Base-by-base conservation (phyloP, 139 green algal genomes). In the Auxenochlorella pyrenoidosa region DNA sequence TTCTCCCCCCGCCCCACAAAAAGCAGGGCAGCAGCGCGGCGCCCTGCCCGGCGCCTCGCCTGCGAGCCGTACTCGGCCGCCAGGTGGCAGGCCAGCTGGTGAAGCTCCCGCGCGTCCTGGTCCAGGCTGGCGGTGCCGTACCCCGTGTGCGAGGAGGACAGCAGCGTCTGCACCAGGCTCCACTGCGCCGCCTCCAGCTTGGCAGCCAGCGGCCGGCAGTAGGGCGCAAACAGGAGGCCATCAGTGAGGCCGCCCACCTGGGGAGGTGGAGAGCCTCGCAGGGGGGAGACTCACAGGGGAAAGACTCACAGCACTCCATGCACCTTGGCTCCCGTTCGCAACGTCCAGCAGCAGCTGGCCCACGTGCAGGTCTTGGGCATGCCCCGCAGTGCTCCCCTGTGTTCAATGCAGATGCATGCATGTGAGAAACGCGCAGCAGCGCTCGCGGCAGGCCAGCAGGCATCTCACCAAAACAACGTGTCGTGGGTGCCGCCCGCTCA, bases 81-180 rank as follows among this genome's bases (percentile, higher is more conserved):
- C 51, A 90, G 65, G 66, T 70, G 38, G 0, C 68, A 6, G n/a
- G 76, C 68, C 36, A 97, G 92, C 60, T 87, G n/a, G 24, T 82
- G 72, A 32, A 97, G 70, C 66, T 97, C 95, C 2, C 85, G 83
- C 5, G 93, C 94, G 89, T 98, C 95, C 1, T 92, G 75, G 77
- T 96, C 91, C 65, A 98, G 59, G 44, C 78, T 91, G 5, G 73
- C 43, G 1, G 90, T 73, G 32, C 95, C 95, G 76, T 91, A 98
- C 22, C 94, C 95, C 81, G 93, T 75, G 77, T 94, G 93, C 0
- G 89, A 93, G 5, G 86, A 93, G 12, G 88, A 91, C 40, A 97
- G 86, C 41, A 94, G 90, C 15, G 92, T 63, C 63, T 96, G 93
- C 44, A 94, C 94, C 51, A 94, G 54, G 4, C 66, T 80, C 88